These are phyloP conservation scores for Blastobotrys indianensis DNA, from an alignment of 1,139 yeast species.

Conservation along the genomic window DNA sequence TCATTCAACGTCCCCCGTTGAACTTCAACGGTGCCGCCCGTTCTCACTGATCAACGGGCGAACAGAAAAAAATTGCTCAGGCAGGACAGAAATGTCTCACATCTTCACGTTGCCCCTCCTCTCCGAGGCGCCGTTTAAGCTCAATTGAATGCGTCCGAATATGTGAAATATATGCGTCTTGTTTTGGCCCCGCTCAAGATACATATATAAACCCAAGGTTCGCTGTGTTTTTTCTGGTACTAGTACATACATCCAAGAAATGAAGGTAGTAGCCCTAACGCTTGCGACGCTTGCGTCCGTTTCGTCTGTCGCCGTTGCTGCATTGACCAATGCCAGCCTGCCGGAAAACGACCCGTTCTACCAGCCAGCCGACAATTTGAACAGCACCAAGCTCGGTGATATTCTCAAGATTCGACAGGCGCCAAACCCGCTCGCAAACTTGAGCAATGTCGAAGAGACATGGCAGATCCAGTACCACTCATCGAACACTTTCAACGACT, in stretches of 20 bases:
- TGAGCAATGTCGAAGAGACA: constrained; percentile 15
- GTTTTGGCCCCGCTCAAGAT: too few relatives aligned
- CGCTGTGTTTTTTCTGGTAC: too few relatives aligned
- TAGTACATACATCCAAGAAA: background rate
- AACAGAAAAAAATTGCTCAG: too few relatives aligned
- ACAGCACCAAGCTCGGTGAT: constrained; percentile 15
- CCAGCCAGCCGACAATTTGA: constrained; percentile 11
- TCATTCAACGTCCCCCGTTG: too few relatives aligned
- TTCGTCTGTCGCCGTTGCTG: background rate
- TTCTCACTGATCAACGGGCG: too few relatives aligned
- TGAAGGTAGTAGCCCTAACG: background rate
- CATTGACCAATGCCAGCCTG: constrained; percentile 1
- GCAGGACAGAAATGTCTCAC: too few relatives aligned
- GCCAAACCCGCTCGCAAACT: constrained; percentile 12
- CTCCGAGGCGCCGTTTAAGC: too few relatives aligned
- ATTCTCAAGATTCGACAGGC: constrained; percentile 18
- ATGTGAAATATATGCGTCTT: too few relatives aligned
- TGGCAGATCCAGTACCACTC: constrained; percentile 27
- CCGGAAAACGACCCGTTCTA: constrained; percentile 21
- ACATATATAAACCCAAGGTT: too few relatives aligned
- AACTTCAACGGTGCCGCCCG: too few relatives aligned
- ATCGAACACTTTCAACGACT: constrained; percentile 23
- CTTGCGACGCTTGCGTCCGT: background rate
- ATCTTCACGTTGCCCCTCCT: too few relatives aligned
- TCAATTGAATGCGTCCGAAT: too few relatives aligned